phyloP scores from a whole-genome alignment of 2,329 filamentous ascomycete species.

The Rhynchosporium agropyri region DNA sequence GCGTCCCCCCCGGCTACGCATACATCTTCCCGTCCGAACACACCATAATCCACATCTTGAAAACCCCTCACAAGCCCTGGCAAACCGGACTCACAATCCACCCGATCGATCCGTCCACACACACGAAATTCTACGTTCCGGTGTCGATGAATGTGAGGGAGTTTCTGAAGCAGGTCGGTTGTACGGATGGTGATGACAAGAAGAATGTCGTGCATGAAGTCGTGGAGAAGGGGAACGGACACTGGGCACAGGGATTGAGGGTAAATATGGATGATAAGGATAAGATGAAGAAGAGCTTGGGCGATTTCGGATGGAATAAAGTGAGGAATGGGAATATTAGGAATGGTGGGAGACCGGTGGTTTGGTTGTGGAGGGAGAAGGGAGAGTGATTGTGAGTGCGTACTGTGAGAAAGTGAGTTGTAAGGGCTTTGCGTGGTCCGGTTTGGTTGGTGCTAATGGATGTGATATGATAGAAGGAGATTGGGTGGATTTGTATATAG shows the following conservation, averaged over 20 bases:
- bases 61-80: slow-evolving; percentile 54
- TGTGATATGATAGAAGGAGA: too few relatives aligned
- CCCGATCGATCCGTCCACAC: slow-evolving; percentile 50
- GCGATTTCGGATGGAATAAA: slow-evolving; percentile 61
- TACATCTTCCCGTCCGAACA: slow-evolving; percentile 62
- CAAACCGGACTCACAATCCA: slow-evolving; percentile 45
- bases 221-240: slow-evolving; percentile 55
- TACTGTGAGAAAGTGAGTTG: too few relatives aligned
- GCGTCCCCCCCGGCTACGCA: slow-evolving; percentile 64
- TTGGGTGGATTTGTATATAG: too few relatives aligned
- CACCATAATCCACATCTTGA: slow-evolving; percentile 62
- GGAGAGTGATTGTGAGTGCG: neutral
- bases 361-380: slow-evolving; percentile 62
- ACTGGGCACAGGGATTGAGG: slow-evolving; percentile 60
- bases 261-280: slow-evolving; percentile 54
- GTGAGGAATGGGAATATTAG: slow-evolving; percentile 49
- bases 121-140: slow-evolving; percentile 53
- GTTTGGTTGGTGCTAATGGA: too few relatives aligned
- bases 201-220: slow-evolving; percentile 63
- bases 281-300: slow-evolving; percentile 53
- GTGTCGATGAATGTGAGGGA: slow-evolving; percentile 56
- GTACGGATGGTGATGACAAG: slow-evolving; percentile 51
- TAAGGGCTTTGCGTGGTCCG: too few relatives aligned
- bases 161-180: slow-evolving; percentile 61
- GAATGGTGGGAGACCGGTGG: slow-evolving; percentile 53